Evolutionary conservation across 306 rosid species (phyloP), one percentile per base, ranked within the genome.

Genomic region (Medicago lupulina): DNA sequence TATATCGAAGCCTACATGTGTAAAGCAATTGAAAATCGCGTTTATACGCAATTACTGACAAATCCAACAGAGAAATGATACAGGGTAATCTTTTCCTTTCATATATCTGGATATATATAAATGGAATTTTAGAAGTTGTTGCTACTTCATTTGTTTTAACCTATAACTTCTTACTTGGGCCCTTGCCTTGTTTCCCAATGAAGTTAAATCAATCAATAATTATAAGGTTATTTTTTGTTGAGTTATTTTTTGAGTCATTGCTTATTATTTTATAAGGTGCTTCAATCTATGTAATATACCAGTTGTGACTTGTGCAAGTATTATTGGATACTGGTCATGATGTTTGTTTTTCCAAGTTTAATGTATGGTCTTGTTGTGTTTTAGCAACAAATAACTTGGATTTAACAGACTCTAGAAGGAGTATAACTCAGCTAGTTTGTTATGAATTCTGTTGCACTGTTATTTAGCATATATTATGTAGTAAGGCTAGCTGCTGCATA

Each of bases 191-290:
- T 53, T 77, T 85, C 68, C 96, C 89, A 96, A 90, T 78, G 97
- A 95, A 92, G 95, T 90, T 73, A 95, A 95, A 95, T 85, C 97
- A 95, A 67, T 92, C 97, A 7, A 92, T 95, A 74, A 89, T 95
- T 59, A 88, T 90, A 89, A 95, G 97, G 97, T 94, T 85, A 60
- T 28, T 40, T 50, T 61, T n/a, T 54, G 16, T 64, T 79, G 62
- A 65, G 65, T 19, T 67, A 5, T 67, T 62, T 14, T 23, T 3
- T 73, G 67, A 67, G 63, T 64, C 54, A 70, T 38, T 43, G 49
- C 28, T 47, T 9, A 21, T 57, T 64, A 17, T 16, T 50, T 50
- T 71, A n/a, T 13, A 47, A 17, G 67, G 58, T 46, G 72, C 38
- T 78, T 51, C 23, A 11, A 36, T 74, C 51, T n/a, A 53, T 60